Evolutionary conservation across 352 stramenopile species (phyloP), one percentile per base, ranked within the genome.

Genomic region (Pythium aristosporum): DNA sequence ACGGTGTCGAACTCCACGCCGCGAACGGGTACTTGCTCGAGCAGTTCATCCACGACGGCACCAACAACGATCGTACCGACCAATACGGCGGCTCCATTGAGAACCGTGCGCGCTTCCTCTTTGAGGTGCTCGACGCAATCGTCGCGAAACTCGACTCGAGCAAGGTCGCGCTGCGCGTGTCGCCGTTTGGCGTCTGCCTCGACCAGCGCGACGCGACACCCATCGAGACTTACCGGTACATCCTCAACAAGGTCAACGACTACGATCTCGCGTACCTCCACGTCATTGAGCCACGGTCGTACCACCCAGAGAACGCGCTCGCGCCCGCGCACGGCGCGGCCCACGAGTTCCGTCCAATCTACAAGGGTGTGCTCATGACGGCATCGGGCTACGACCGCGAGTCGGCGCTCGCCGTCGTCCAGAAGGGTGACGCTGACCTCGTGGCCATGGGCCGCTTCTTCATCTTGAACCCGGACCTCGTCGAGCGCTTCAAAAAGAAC

Each of bases 21-120:
- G 88, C 83, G 5, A 92, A 97, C 63, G 91, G 89, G 11, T 97
- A 97, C 61, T 68, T 97, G 28, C 61, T 97, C 55, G 86, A 97
- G 59, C 71, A 91, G 57, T 94, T 95, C 63, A 65, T 96, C 43
- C 16, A 72, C 88, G 61, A 63, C 67, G 42, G 70, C 39, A 13
- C 60, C 60, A 97, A 97, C 73, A 97, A 97, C 73, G 67, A 74
- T 13, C 77, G 82, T 39, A 88, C 72, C 0, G 87, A 94, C 73
- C 46, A 77, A 47, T 96, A 94, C 56, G 87, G 85, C 23, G 85
- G 85, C 36, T 80, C 52, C 34, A 58, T 83, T 20, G 83, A 92
- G 54, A 92, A 91, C 61, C 77, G 85, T 20, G 57, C 66, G 28
- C 69, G 75, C 18, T 76, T 93, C 32, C 61, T 91, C 25, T 60